A percentile compares a stretch with the other conserved stretches of the same genome.
phyloP scores from a whole-genome alignment of 768 basidiomycete species.

The Mycena alexandri region DNA sequence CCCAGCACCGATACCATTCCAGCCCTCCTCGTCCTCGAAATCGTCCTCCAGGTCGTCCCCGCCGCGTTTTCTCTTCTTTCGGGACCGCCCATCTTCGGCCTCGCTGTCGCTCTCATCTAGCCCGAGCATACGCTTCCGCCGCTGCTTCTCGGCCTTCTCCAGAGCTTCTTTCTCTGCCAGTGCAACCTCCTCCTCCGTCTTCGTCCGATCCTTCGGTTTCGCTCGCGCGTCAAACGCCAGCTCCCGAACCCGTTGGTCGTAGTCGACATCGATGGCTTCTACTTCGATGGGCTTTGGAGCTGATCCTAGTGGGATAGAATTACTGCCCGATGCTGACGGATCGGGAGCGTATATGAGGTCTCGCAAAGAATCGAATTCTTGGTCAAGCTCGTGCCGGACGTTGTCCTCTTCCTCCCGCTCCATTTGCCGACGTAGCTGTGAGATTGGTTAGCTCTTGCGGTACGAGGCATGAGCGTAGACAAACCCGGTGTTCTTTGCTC shows the following conservation, averaged over 20 bases:
- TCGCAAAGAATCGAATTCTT: constrained; percentile 86
- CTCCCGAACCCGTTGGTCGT: constrained; percentile 93
- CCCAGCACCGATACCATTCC: constrained; percentile 57
- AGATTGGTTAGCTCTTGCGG: not conserved
- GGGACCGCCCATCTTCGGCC: constrained; percentile 60
- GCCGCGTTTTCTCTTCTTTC: constrained; percentile 64
- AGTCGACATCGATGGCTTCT: constrained; percentile 70
- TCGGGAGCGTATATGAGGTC: constrained; percentile 75
- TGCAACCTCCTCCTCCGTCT: constrained; percentile 96
- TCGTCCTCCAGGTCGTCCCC: constrained; percentile 96
- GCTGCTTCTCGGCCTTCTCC: constrained; percentile 85
- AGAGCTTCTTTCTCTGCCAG: constrained; percentile 88
- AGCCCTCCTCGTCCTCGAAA: constrained; percentile 64
- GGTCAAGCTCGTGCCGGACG: constrained; percentile 88
- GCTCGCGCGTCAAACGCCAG: constrained; percentile 94
- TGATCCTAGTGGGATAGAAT: constrained; percentile 51
- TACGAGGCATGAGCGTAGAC: constrained; percentile 38
- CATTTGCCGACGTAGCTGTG: constrained; percentile 86
- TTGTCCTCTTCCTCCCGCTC: constrained; percentile 89
- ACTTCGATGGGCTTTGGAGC: constrained; percentile 37
- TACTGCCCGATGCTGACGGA: constrained; percentile 57
- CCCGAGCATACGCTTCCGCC: constrained; percentile 89
- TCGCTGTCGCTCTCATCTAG: constrained; percentile 77
- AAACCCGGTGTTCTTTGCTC: constrained; percentile 94
- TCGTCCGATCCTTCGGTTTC: constrained; percentile 94